Evolutionary conservation across 1,284 basidiomycete species (phyloP).

Genomic region (Moesziomyces antarcticus): DNA sequence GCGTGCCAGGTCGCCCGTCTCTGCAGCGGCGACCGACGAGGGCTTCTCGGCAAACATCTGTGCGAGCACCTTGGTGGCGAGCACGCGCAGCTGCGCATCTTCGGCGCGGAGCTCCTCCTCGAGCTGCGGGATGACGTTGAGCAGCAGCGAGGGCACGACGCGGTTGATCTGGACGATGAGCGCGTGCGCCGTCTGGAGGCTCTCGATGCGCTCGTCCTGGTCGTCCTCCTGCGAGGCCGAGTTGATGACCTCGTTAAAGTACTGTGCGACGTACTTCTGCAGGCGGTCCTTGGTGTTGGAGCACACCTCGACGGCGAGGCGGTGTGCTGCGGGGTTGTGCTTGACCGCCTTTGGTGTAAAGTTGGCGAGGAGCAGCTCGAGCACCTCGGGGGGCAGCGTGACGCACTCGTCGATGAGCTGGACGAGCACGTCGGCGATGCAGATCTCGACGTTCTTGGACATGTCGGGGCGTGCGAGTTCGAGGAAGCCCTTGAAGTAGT

Average conservation of each 20-base stretch:
- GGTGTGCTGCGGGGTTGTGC: constrained; percentile 73
- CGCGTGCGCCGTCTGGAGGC: constrained; percentile 78
- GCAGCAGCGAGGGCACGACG: constrained; percentile 81
- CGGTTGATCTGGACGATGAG: constrained; percentile 86
- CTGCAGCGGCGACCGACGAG: constrained; percentile 29
- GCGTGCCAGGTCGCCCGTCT: constrained; percentile 74
- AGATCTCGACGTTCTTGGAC: constrained; percentile 86
- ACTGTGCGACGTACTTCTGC: constrained; percentile 84
- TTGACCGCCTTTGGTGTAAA: constrained; percentile 79
- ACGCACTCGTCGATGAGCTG: constrained; percentile 88
- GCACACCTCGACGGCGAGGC: constrained; percentile 89
- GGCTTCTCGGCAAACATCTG: constrained; percentile 79
- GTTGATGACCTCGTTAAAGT: constrained; percentile 67
- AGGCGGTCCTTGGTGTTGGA: constrained; percentile 84
- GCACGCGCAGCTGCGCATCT: constrained; percentile 77
- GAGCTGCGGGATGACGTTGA: constrained; percentile 90
- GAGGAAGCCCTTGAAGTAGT: constrained; percentile 86
- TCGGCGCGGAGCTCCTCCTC: constrained; percentile 89
- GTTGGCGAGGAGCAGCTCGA: constrained; percentile 85
- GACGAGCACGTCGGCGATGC: constrained; percentile 86
- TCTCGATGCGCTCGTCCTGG: constrained; percentile 47
- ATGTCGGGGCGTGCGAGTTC: constrained; percentile 74
- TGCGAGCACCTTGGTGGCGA: constrained; percentile 86
- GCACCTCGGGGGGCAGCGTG: constrained; percentile 78
- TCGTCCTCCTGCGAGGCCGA: constrained; percentile 68